Percentiles rank a stretch among this genome's conserved stretches.
Evolutionary conservation across 2,329 filamentous ascomycete species (phyloP).

Genomic region (Huntiella bhutanensis): DNA sequence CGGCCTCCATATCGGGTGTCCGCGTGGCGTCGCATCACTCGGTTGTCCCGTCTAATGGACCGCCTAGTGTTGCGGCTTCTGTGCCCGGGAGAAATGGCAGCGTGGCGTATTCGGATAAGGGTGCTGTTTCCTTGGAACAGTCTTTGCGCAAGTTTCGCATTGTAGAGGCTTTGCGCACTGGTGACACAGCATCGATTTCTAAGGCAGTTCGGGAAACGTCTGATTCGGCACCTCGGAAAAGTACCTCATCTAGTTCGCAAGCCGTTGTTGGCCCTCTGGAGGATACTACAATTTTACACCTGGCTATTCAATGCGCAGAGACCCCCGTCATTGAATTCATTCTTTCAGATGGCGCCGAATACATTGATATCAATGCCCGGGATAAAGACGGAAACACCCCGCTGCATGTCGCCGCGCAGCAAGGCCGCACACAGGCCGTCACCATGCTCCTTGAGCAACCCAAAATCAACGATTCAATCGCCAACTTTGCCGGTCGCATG

Average conservation of each 20-base stretch:
- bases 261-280: slow-evolving; percentile 32
- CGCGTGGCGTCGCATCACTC: slow-evolving; percentile 23
- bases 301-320: slow-evolving; percentile 92
- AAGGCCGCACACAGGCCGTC: slow-evolving; percentile 66
- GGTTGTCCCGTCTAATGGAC: slow-evolving; percentile 17
- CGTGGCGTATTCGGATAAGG: slow-evolving; percentile 21
- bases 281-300: slow-evolving; percentile 77
- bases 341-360: slow-evolving; percentile 50
- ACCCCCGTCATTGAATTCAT: slow-evolving; percentile 84
- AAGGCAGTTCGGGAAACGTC: slow-evolving; percentile 58
- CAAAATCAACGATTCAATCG: slow-evolving; percentile 70
- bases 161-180: slow-evolving; percentile 78
- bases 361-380: slow-evolving; percentile 47
- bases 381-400: slow-evolving; percentile 92
- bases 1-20: slow-evolving; percentile 22
- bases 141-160: slow-evolving; percentile 87
- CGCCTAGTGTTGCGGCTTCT: slow-evolving; percentile 17
- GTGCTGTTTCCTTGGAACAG: slow-evolving; percentile 53
- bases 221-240: slow-evolving; percentile 32
- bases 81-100: slow-evolving; percentile 12
- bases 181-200: slow-evolving; percentile 78
- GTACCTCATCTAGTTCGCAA: slow-evolving; percentile 34
- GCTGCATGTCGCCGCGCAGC: slow-evolving; percentile 66
- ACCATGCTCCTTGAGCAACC: slow-evolving; percentile 65
- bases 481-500: slow-evolving; percentile 69